Evolutionary conservation across 1,139 yeast genomes (phyloP).

Genomic region (Lodderomyces beijingensis): DNA sequence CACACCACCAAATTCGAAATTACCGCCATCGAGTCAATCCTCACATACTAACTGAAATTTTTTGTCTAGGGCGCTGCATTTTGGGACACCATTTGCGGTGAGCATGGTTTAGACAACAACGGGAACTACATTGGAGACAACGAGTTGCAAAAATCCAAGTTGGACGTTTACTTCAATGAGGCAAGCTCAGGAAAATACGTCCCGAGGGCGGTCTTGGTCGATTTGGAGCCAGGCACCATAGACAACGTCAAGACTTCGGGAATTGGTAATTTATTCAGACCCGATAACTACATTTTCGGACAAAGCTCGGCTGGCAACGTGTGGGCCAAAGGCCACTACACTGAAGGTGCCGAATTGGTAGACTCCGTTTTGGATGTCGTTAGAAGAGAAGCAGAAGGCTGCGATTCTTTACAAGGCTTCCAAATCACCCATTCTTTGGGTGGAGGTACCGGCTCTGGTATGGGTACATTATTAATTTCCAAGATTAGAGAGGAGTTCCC

Average conservation of each 20-base stretch:
- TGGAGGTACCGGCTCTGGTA: constrained; percentile 97
- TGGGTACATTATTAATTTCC: constrained; percentile 82
- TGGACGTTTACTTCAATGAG: constrained; percentile 48
- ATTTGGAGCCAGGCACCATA: constrained; percentile 90
- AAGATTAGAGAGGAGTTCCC: constrained; percentile 85
- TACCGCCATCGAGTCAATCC: no score
- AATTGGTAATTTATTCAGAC: constrained; percentile 82
- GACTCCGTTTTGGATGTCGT: constrained; percentile 85
- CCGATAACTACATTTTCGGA: constrained; percentile 85
- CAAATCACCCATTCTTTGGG: constrained; percentile 92
- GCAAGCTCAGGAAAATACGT: constrained; percentile 85
- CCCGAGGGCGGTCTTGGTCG: constrained; percentile 89
- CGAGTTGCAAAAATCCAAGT: constrained; percentile 60
- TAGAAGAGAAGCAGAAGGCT: constrained; percentile 89
- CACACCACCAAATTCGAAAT: no score
- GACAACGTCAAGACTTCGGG: constrained; percentile 75
- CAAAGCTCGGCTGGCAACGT: constrained; percentile 92
- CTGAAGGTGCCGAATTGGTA: constrained; percentile 92
- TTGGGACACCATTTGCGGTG: constrained; percentile 97
- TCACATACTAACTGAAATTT: neutral
- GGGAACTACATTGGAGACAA: constrained; percentile 73
- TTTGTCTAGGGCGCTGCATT: constrained; percentile 77
- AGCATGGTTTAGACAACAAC: constrained; percentile 85
- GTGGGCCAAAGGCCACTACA: constrained; percentile 96
- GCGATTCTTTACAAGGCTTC: constrained; percentile 92